Evolutionary conservation across 768 basidiomycete species (phyloP), one percentile per base, ranked within the genome.

Genomic region (Collybia nuda): DNA sequence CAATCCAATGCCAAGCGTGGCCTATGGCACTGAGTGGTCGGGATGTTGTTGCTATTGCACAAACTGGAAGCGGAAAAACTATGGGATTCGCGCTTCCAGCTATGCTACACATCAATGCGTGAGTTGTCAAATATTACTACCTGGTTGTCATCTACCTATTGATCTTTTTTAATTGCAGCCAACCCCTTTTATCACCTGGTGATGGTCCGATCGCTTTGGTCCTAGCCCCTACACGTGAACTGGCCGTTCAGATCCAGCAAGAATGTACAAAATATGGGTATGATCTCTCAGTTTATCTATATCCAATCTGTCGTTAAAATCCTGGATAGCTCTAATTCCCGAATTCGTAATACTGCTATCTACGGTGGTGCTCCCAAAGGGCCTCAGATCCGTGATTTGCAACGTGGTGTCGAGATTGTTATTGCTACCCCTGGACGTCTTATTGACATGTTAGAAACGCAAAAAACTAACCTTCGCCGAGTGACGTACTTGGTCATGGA

Each of bases 101-200:
- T 44, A 99, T 98, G 96, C 79, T 99, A 28, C 97, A 99, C 72
- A 99, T 99, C 75, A 99, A 98, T 81, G 97, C 97, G 90, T 93
- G 63, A 57, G 90, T 76, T 23, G 38, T 51, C 36, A 32, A 24
- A n/a, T 18, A 24, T 28, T 23, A 14, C 14, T 14, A 6, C 36
- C 21, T 18, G 21, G 6, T 42, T 48, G 26, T 23, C 35, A 51
- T 53, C 43, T 55, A 44, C 24, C 64, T 36, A 58, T 44, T 32
- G 45, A 45, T 56, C 26, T 50, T 52, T 42, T 37, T 48, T 8
- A 44, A n/a, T n/a, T 48, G 35, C 60, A 93, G 91, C 40, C 97
- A 99, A 79, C 91, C 97, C 5, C 79, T 99, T 36, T 78, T 99
- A 53, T 69, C 89, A 0, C 87, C 95, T 21, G 96, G 97, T 17